Evolutionary conservation across 2,329 filamentous ascomycete genomes (phyloP), one percentile per base, ranked within the genome.

Genomic region (Diaporthe sp.): DNA sequence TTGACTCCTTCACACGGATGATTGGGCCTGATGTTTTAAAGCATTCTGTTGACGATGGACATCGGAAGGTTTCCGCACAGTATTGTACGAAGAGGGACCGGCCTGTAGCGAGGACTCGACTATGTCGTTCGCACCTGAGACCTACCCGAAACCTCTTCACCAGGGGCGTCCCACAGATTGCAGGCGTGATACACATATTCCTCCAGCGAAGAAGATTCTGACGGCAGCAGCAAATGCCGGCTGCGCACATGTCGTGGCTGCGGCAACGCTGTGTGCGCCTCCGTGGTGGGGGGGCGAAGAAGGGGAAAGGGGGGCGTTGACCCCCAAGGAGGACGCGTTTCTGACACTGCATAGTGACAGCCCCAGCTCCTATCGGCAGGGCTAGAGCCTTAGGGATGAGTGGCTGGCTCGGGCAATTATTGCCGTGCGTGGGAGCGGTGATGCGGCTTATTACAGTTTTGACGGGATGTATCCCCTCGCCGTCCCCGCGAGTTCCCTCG

Each of bases 401-500:
- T 69, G 65, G 46, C 62, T 68, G 46, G 49, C 22, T 42, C 49
- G 49, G 49, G 65, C 65, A 69, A 17, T n/a, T 55, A 34, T 53
- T 55, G 49, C 34, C 58, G 34, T 69, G 65, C 49, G 51, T 31
- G 31, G 49, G 65, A 42, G 31, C 34, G 34, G 31, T 42, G 65
- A 68, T 68, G 65, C 65, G 65, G 65, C 65, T 69, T 55, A 55
- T 55, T 55, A 69, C 65, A 69, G 65, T 69, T 69, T 69, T n/a
- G 65, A 53, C 46, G 65, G 65, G 49, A 69, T 69, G 65, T 34
- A 55, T 55, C n/a, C 12, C 65, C 39, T 53, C n/a, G 46, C 37
- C 42, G n/a, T 69, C 46, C 65, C 46, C 46, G 46, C 12, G 58
- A 28, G 58, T 61, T 61, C 15, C 28, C 39, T 61, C 25, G 37